Evolutionary conservation across 176 grass and related monocot genomes (phyloP), one percentile per base, ranked within the genome.

Genomic region (Oryza australiensis): DNA sequence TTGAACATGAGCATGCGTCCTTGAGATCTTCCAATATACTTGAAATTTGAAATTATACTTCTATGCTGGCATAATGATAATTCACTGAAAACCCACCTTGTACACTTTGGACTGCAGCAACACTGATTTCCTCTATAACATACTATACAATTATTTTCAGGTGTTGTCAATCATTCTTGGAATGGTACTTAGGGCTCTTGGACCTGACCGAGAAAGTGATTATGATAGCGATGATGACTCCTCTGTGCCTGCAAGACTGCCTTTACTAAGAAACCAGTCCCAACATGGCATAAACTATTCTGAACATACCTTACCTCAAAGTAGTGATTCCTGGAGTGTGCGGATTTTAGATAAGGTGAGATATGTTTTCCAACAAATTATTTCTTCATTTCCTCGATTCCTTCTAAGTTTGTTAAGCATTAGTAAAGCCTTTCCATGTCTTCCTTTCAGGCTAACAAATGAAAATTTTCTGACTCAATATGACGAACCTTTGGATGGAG

Each of bases 181-280:
- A 5, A 87, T 99, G 62, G 74, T 99, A 37, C 87, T 99, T 7
- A 88, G 85, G 66, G 84, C 89, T 43, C 82, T 99, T 69, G 93
- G 93, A 9, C 97, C 97, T 74, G 91, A 99, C 41, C 64, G 13
- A 26, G 91, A 77, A 74, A 90, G 13, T 64, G 83, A 92, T 32
- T 96, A 93, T 23, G 96, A 99, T 26, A 99, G 96, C 9, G 96
- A 99, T 27, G 96, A 99, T 26, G 96, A 95, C 6, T 0, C 23
- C 3, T 12, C 4, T 9, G 66, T 93, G 40, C 82, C 82, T 34
- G 70, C 96, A 37, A 95, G 96, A 78, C 70, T 99, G 62, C 96
- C 96, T 88, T 82, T 99, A 43, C 59, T 99, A 68, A 94, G 96
- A 87, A 95, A 75, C 80, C 83, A 90, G 26, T 41, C 77, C 41